Evolutionary conservation across 768 basidiomycete species (phyloP), one percentile per base, ranked within the genome.

Genomic region (Cystoderma amianthinum): DNA sequence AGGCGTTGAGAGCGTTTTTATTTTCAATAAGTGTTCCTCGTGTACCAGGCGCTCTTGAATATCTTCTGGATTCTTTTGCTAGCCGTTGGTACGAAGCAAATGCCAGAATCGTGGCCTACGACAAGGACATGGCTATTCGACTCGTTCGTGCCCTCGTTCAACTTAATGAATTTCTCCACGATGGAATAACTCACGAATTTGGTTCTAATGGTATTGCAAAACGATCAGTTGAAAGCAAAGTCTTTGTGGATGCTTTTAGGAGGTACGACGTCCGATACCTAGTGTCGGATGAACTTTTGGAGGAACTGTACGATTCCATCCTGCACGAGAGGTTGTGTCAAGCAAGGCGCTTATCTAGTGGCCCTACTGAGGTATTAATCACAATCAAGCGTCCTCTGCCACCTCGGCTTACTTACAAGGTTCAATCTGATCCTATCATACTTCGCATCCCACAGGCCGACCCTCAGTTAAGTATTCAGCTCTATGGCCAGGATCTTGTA

Each of bases 71-170:
- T 51, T 76, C 83, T 7, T 92, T 99, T 56, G 86, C 92, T 11
- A 73, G 77, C 49, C 76, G 87, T 20, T 98, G 93, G 88, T 88
- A 89, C 52, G 87, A 92, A 45, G 85, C 88, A 15, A 98, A 99
- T 55, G 75, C 80, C 4, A 69, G 73, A 36, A 71, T 76, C 18
- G 80, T 91, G 18, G 76, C 84, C 2, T 94, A 83, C 54, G 86
- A 91, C 64, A 85, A 79, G 60, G 87, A 91, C 53, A 68, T 89
- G 47, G 82, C 87, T 11, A 66, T 75, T 48, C 78, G 78, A 36
- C 78, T 95, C 35, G 83, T 88, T 25, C 76, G 83, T 40, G 82
- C 89, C 3, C 76, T 93, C 47, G 79, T 86, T 38, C 87, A 93
- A 55, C 74, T 99, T 42, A 95, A 96, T 56, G 90, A 94, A 36